These are phyloP conservation scores for Pseudozyma pruni DNA, from an alignment of 1,284 basidiomycete genomes.

Conservation along the genomic window DNA sequence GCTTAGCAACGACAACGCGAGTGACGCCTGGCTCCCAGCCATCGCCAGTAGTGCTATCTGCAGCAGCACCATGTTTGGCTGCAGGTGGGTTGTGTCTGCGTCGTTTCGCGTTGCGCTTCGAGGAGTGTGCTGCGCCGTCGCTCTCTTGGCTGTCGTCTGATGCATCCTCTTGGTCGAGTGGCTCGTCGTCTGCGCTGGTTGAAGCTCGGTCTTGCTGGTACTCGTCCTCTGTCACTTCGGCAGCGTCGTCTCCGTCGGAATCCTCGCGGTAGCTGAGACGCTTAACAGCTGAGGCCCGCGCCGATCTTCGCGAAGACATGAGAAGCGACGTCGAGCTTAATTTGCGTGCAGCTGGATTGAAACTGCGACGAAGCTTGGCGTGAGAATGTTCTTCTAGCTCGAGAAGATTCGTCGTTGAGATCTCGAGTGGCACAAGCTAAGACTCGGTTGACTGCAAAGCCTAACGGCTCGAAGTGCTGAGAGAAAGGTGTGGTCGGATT, in stretches of 20 bases:
- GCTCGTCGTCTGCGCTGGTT: constrained; percentile 25
- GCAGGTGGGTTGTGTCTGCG: constrained; percentile 11
- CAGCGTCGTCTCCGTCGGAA: constrained; percentile 16
- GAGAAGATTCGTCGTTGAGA: too few relatives aligned
- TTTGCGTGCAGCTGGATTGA: too few relatives aligned
- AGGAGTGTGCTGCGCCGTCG: background rate
- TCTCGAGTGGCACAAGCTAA: too few relatives aligned
- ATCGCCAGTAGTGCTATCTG: background rate
- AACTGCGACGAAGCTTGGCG: background rate
- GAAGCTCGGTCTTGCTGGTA: constrained; percentile 20
- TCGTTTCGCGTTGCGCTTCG: constrained; percentile 13
- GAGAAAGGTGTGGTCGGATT: too few relatives aligned
- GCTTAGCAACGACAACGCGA: constrained; percentile 25
- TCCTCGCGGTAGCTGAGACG: constrained; percentile 35
- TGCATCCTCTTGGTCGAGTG: background rate
- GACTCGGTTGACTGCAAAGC: too few relatives aligned
- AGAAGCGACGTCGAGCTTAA: background rate
- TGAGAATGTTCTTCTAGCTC: background rate
- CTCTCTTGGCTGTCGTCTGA: constrained; percentile 5
- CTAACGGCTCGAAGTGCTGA: too few relatives aligned
- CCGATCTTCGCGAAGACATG: constrained; percentile 37
- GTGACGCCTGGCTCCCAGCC: constrained; percentile 34
- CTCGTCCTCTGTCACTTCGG: constrained; percentile 27
- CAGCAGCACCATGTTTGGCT: background rate
- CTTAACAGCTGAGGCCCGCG: constrained; percentile 21